Percentiles rank a stretch among this genome's conserved stretches.
These are phyloP conservation scores for Kluyveromyces marxianus DNA, from an alignment of 1,139 yeast species.

Conservation along the genomic window DNA sequence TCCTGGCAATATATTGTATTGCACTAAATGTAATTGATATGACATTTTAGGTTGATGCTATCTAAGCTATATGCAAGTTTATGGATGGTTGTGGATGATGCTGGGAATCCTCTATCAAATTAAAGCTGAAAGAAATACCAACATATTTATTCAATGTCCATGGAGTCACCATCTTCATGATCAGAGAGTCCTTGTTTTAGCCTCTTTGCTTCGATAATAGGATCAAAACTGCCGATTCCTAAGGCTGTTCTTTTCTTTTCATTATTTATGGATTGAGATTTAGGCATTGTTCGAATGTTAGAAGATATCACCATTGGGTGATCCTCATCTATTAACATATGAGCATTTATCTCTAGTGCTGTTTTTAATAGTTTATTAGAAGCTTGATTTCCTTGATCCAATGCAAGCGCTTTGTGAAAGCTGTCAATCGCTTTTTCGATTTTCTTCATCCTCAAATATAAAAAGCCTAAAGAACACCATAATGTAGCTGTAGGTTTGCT, in stretches of 20 bases:
- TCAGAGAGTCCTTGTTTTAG: constrained; percentile 45
- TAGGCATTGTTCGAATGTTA: constrained; percentile 17
- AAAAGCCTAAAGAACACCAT: constrained; percentile 77
- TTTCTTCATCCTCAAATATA: constrained; percentile 64
- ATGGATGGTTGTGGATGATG: too few species aligned
- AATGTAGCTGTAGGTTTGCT: constrained; percentile 69
- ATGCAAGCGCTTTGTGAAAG: constrained; percentile 74
- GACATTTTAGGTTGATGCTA: too few species aligned
- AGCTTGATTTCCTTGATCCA: constrained; percentile 74
- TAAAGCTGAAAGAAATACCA: neutral
- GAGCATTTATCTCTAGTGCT: constrained; percentile 64
- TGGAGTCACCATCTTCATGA: constrained; percentile 46
- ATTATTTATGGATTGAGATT: constrained; percentile 7
- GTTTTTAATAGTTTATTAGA: constrained; percentile 74
- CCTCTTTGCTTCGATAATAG: constrained; percentile 29
- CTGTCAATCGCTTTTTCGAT: constrained; percentile 61
- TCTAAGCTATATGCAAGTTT: too few species aligned
- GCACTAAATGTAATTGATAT: too few species aligned
- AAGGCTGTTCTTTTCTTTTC: constrained; percentile 16
- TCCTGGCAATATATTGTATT: too few species aligned
- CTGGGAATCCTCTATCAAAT: neutral
- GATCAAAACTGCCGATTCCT: constrained; percentile 13
- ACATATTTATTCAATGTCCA: constrained; percentile 45
- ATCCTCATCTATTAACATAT: constrained; percentile 18
- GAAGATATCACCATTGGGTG: constrained; percentile 29